Base-by-base conservation (phyloP, 495 filamentous ascomycete genomes). In the Trichodelitschia bisporula region DNA sequence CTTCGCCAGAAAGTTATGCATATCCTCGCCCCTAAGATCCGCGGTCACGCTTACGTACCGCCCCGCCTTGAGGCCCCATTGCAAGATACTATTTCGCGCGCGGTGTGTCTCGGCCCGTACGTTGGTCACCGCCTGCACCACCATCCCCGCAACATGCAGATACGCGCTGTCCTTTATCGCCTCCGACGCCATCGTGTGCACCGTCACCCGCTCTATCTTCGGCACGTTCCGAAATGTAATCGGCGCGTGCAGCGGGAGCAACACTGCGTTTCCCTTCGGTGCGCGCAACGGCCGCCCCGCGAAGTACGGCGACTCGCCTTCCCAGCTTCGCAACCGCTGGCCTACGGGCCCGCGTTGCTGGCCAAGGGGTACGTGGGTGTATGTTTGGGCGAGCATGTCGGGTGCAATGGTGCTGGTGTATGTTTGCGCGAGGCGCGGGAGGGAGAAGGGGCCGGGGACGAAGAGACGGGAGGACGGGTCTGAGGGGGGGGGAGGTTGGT, bases 361-460 rank as follows among this genome's bases (percentile, higher is more conserved):
- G 36, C 82, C 83, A 0, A 82, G 82, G 1, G 68, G 67, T 32
- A 48, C 42, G 57, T 97, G 89, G 18, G 61, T 60, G 59, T 97
- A 97, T 43, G 72, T 62, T 28, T 95, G 64, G 24, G 77, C 77
- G 48, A 93, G 66, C 41, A 93, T 66, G 54, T 97, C 89, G n/a
- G 78, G 61, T 28, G 77, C 72, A 36, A 90, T 57, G 37, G 79
- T 90, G 29, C 66, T 66, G 43, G 79, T 61, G 62, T 73, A 92
- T 33, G 84, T 93, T 49, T 95, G 78, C 46, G 77, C 67, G 28
- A 91, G 65, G 39, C 86, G 73, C 16, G 86, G 78, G 15, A 76
- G 56, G 49, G 70, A 72, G 61, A 95, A 97, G 4, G 86, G 86
- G 3, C 89, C 89, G 1, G 86, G 86, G n/a, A 74, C 57, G 56